Conservation (phyloP, 257 asterid genomes). For the Solanum chmielewskii region DNA sequence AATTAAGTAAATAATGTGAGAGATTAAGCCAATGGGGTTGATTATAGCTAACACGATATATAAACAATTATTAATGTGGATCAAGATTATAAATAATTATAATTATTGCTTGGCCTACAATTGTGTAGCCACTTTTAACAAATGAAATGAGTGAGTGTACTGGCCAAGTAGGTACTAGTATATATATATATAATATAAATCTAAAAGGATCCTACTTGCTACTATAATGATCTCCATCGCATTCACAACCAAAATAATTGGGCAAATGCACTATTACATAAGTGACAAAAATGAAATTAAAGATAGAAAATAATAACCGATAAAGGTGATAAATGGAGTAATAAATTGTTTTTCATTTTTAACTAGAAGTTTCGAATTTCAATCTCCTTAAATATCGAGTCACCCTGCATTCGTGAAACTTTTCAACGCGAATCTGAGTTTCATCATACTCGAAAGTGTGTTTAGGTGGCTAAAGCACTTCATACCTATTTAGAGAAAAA, state of each 20-base stretch:
- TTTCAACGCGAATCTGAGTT: too few relatives aligned
- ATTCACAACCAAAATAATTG: background rate
- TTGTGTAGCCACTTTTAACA: background rate
- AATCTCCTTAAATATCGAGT: too few relatives aligned
- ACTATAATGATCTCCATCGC: background rate
- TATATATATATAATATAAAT: background rate
- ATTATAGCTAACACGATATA: background rate
- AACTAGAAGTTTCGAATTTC: accelerated
- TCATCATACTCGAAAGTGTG: too few relatives aligned
- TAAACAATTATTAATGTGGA: background rate
- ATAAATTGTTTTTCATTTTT: too few relatives aligned
- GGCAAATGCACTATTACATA: background rate
- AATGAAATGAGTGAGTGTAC: background rate
- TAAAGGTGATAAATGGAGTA: background rate
- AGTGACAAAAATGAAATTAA: background rate
- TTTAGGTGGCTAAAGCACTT: too few relatives aligned
- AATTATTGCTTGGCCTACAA: background rate
- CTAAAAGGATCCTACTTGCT: background rate
- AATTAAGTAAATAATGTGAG: background rate
- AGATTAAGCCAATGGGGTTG: background rate
- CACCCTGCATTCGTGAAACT: accelerated
- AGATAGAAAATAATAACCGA: background rate
- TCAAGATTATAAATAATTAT: background rate
- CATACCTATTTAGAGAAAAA: too few relatives aligned
- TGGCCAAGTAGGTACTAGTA: background rate